Percentiles rank a stretch among this genome's conserved stretches.
phyloP scores from a whole-genome alignment of 768 basidiomycete species.

The Grammothele lineata region DNA sequence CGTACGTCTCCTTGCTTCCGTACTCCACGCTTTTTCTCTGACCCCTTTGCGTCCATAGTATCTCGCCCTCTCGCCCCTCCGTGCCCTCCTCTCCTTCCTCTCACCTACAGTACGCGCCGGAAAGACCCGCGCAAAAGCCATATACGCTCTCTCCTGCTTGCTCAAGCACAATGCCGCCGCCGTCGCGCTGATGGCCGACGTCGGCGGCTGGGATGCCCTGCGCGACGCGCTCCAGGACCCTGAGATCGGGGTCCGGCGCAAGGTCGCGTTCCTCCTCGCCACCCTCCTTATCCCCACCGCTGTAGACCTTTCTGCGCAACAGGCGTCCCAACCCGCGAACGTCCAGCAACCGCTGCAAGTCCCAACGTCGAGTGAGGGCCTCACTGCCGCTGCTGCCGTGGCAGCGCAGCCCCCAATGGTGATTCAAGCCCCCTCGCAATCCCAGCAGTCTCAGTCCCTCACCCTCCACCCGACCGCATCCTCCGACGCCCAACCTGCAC shows the following conservation, averaged over 20 bases:
- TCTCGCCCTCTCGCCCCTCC: conserved; percentile 60
- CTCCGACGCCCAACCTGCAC: conserved; percentile 1
- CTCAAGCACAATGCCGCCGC: conserved; percentile 76
- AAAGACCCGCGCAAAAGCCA: conserved; percentile 67
- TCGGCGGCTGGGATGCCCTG: conserved; percentile 63
- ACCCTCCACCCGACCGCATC: conserved; percentile 6
- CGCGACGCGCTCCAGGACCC: conserved; percentile 67
- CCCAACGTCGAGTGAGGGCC: conserved; percentile 1
- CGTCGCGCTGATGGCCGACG: conserved; percentile 46
- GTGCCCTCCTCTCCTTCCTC: conserved; percentile 58
- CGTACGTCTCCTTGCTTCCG: conserved; percentile 37
- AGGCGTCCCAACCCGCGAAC: background rate
- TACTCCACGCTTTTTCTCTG: background rate
- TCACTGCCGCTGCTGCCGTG: background rate
- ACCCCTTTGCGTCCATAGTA: conserved; percentile 39
- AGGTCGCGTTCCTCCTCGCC: conserved; percentile 73
- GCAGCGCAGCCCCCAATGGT: too few species aligned
- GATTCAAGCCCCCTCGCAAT: background rate
- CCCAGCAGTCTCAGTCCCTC: background rate
- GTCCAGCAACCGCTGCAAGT: conserved; percentile 1
- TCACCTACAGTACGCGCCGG: conserved; percentile 47
- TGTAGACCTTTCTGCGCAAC: background rate
- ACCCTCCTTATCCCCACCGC: conserved; percentile 54
- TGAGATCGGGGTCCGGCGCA: conserved; percentile 71
- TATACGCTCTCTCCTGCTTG: conserved; percentile 76